phyloP scores from a whole-genome alignment of 345 rosid genomes.

The Dipteronia sinensis region DNA sequence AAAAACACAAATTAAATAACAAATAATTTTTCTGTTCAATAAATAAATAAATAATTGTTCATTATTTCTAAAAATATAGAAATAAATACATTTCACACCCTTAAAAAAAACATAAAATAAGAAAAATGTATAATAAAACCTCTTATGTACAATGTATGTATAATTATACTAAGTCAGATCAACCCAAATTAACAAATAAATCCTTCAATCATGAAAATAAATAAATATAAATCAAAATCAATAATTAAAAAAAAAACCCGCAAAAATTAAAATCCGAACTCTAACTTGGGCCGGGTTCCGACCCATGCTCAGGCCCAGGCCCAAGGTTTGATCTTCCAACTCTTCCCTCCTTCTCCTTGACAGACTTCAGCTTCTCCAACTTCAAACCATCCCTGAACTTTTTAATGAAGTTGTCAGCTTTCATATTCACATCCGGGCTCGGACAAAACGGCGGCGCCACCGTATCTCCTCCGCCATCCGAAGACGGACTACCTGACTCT shows the following conservation, averaged over 20 bases:
- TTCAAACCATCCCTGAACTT: constrained; percentile 75
- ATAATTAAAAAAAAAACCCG: neutral
- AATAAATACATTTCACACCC: neutral
- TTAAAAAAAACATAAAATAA: neutral
- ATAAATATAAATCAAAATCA: neutral
- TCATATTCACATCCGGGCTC: constrained; percentile 86
- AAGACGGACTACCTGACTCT: constrained; percentile 32
- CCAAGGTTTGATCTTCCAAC: constrained; percentile 65
- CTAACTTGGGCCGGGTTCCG: constrained; percentile 3
- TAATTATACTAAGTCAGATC: neutral
- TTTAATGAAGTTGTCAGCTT: constrained; percentile 85
- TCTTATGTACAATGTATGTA: neutral
- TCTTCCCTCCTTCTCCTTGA: constrained; percentile 28
- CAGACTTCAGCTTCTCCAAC: constrained; percentile 74
- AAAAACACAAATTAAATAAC: neutral
- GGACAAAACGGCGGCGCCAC: constrained; percentile 52
- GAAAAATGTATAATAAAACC: neutral
- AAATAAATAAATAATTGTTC: too few species aligned
- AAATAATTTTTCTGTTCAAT: neutral
- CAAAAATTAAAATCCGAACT: neutral
- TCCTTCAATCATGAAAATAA: neutral
- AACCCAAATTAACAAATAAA: neutral
- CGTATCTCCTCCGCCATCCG: constrained; percentile 22
- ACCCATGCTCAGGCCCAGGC: constrained; percentile 28
- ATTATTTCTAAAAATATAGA: neutral